phyloP scores from a whole-genome alignment of 768 basidiomycete species.

The Tephrocybe sp. region DNA sequence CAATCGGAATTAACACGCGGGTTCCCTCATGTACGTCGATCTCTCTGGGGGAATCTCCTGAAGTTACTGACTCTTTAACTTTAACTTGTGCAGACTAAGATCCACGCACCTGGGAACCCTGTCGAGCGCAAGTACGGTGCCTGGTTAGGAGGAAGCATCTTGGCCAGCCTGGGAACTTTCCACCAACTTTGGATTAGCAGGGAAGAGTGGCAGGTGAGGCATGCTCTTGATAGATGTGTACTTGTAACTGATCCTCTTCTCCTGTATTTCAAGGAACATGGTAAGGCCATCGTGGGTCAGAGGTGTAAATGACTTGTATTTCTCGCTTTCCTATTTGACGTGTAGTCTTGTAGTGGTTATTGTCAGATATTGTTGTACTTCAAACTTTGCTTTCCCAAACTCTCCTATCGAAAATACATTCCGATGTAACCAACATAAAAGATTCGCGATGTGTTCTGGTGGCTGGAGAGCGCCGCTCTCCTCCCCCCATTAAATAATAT shows the following conservation, averaged over 20 bases:
- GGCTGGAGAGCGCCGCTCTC: too few species aligned
- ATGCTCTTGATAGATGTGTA: background rate
- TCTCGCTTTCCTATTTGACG: background rate
- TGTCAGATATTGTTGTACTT: too few species aligned
- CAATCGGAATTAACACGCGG: slow-evolving; percentile 70
- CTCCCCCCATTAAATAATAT: too few species aligned
- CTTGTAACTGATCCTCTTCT: slow-evolving; percentile 1
- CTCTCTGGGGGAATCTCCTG: background rate
- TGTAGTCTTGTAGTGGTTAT: too few species aligned
- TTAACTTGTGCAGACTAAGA: slow-evolving; percentile 61
- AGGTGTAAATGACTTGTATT: slow-evolving; percentile 71
- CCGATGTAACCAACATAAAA: too few species aligned
- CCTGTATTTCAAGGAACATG: slow-evolving; percentile 61
- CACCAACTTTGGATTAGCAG: slow-evolving; percentile 95
- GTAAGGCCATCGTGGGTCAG: slow-evolving; percentile 78
- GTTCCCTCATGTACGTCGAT: slow-evolving; percentile 73
- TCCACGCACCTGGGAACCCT: slow-evolving; percentile 89
- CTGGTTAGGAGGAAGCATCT: slow-evolving; percentile 95
- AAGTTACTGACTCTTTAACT: background rate
- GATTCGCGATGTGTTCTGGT: too few species aligned
- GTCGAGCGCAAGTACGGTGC: slow-evolving; percentile 88
- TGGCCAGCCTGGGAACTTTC: slow-evolving; percentile 95
- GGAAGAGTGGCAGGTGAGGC: slow-evolving; percentile 86
- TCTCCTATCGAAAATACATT: too few species aligned
- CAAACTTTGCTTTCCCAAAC: too few species aligned